phyloP scores from a whole-genome alignment of 1,284 basidiomycete species.

The Cutaneotrichosporon sp. region DNA sequence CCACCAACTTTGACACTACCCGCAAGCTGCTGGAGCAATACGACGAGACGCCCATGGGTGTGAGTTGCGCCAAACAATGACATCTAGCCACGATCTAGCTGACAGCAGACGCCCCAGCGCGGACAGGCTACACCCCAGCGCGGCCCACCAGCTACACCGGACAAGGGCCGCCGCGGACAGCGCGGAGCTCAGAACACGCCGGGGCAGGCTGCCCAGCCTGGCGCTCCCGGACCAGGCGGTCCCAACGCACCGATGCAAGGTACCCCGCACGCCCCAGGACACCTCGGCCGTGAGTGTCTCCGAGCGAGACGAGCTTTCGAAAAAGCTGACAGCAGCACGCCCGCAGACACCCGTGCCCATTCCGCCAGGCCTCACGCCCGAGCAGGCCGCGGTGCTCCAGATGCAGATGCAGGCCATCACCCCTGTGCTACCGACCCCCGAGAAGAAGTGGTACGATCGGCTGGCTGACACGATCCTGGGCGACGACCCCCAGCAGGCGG shows the following conservation, averaged over 20 bases:
- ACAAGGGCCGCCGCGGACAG: too few relatives aligned
- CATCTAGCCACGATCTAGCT: not conserved
- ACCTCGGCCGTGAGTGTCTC: constrained; percentile 17
- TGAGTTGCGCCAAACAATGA: too few relatives aligned
- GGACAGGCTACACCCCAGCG: not conserved
- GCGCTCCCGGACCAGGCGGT: too few relatives aligned
- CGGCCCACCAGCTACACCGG: constrained; percentile 5
- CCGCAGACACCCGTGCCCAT: constrained; percentile 24
- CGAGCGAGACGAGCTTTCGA: too few relatives aligned
- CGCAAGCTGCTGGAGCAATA: constrained; percentile 86
- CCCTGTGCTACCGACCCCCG: constrained; percentile 55
- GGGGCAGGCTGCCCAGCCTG: too few relatives aligned
- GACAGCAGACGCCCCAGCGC: constrained; percentile 2
- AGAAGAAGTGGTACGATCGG: constrained; percentile 82
- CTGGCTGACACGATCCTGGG: constrained; percentile 79
- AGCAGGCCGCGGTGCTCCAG: constrained; percentile 42
- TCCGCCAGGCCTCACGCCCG: constrained; percentile 35
- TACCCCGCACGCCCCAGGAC: constrained; percentile 41
- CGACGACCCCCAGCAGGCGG: constrained; percentile 61
- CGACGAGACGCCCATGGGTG: constrained; percentile 56
- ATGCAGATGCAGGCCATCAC: constrained; percentile 43
- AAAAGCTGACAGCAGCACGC: constrained; percentile 1
- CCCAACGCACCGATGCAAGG: too few relatives aligned
- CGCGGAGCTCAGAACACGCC: not conserved
- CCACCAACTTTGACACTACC: constrained; percentile 91